Conservation (phyloP, 2,329 filamentous ascomycete genomes). For the Cladosporium colombiae region DNA sequence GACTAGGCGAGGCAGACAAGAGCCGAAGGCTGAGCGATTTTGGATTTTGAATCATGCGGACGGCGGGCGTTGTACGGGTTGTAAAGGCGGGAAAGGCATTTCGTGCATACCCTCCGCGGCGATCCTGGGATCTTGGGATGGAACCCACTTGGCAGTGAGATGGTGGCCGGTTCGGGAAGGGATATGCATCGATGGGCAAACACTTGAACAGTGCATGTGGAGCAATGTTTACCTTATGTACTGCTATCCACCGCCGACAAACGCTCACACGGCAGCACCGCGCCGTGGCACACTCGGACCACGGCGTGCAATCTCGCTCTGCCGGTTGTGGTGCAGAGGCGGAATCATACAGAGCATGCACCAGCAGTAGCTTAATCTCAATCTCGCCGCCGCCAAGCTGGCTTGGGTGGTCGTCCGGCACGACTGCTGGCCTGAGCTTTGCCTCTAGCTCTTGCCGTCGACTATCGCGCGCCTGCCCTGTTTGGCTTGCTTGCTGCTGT, state of each 20-base stretch:
- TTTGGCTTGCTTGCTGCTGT: not conserved
- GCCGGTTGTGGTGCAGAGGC: not conserved
- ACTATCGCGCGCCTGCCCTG: conserved; percentile 8
- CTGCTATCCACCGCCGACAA: not conserved
- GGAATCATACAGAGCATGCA: not conserved
- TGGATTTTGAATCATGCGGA: not conserved
- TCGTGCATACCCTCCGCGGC: conserved; percentile 1
- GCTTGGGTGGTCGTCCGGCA: conserved; percentile 4
- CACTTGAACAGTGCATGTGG: conserved; percentile 15
- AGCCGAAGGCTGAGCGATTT: not conserved
- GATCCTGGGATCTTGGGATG: conserved; percentile 3
- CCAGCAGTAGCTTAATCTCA: not conserved
- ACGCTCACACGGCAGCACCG: not conserved
- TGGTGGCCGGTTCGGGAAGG: not conserved
- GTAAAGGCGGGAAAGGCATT: conserved; percentile 3
- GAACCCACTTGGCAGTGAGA: not conserved
- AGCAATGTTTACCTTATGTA: conserved; percentile 3
- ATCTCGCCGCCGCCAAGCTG: conserved; percentile 13
- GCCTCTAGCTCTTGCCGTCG: conserved; percentile 15
- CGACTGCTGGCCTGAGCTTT: conserved; percentile 5
- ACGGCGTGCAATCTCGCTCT: conserved; percentile 13
- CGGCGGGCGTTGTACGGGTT: not conserved
- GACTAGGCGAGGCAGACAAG: conserved; percentile 9
- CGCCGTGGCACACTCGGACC: conserved; percentile 1
- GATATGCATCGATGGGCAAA: conserved; percentile 5